Base-by-base conservation (phyloP, 192 early-diverging fungal genomes). In the Coemansia asiatica region DNA sequence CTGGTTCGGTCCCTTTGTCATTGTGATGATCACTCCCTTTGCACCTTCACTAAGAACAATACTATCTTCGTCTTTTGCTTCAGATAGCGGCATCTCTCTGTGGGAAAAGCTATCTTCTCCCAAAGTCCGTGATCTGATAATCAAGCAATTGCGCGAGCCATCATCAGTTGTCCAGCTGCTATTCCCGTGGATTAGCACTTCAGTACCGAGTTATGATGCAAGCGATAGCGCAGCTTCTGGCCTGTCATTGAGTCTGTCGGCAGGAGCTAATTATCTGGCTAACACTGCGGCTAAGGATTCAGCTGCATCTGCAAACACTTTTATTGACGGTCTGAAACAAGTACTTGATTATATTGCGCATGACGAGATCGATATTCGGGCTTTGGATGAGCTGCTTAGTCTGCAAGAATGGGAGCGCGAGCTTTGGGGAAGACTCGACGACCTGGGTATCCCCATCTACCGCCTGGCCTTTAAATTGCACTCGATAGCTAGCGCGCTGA, bases 361-460 rank as follows among this genome's bases (percentile, higher is more conserved):
- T 15, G 31, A 58, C 22, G 6, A 13, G 53, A 6, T 26, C 7
- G 2, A 26, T 15, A 26, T 25, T 25, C 18, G 18, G n/a, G 7
- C 6, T 7, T 18, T 50, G 49, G 6, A 23, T 23, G 25, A 13
- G 19, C 25, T 56, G 54, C 29, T 58, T 26, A 26, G 7, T 9
- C 31, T 58, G 12, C 28, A 55, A 25, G 2, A 4, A 2, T 72
- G 73, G 63, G 79, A 75, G 67, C 61, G 56, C 10, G 56, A 56
- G 28, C 15, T 75, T 29, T 81, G 79, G 79, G 23, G 19, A 23
- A 70, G 65, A 46, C 40, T 81, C 19, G 79, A 85, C 35, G 60
- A 72, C 21, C 81, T 80, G 7, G 82, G 84, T 27, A 67, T 82
- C 9, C 75, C 83, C 5, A 68, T 87, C 3, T 89, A 93, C 55